These are phyloP conservation scores for Pseudophaeomoniella oleicola DNA, from an alignment of 2,329 filamentous ascomycete species.

Conservation along the genomic window DNA sequence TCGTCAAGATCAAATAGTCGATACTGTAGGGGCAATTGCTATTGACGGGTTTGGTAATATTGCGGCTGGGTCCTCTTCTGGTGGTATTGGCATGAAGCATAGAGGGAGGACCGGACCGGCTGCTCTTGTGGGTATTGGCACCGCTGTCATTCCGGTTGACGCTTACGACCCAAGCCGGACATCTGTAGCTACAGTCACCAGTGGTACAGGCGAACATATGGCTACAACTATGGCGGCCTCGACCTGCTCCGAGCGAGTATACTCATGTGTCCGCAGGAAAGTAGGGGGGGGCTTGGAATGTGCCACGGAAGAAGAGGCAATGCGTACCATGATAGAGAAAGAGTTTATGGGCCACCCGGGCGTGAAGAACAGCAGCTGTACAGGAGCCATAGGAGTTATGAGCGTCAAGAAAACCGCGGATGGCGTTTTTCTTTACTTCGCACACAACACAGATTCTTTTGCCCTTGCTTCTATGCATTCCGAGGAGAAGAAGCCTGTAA, in stretches of 20 bases:
- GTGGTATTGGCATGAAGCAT: conserved; percentile 97
- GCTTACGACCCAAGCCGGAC: conserved; percentile 52
- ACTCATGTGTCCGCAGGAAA: conserved; percentile 50
- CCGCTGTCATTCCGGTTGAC: conserved; percentile 69
- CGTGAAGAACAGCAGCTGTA: conserved; percentile 62
- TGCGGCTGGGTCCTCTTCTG: conserved; percentile 88
- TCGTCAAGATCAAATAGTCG: conserved; percentile 54
- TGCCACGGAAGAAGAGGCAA: conserved; percentile 62
- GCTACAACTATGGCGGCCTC: conserved; percentile 84
- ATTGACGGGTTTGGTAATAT: conserved; percentile 77
- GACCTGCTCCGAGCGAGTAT: conserved; percentile 73
- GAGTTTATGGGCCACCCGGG: conserved; percentile 89
- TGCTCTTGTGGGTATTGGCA: conserved; percentile 81
- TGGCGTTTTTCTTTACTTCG: conserved; percentile 78
- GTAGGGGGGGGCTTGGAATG: conserved; percentile 46
- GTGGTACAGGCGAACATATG: conserved; percentile 96
- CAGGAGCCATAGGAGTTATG: conserved; percentile 83
- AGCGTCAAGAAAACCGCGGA: conserved; percentile 68
- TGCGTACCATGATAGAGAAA: conserved; percentile 64
- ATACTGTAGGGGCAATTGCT: conserved; percentile 92
- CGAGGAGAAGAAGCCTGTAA: conserved; percentile 57
- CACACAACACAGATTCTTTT: conserved; percentile 85
- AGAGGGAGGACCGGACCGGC: conserved; percentile 81
- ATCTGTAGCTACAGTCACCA: conserved; percentile 72
- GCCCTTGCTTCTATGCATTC: conserved; percentile 79